Evolutionary conservation across 768 basidiomycete genomes (phyloP), one percentile per base, ranked within the genome.

Genomic region (Lyophyllum decastes): DNA sequence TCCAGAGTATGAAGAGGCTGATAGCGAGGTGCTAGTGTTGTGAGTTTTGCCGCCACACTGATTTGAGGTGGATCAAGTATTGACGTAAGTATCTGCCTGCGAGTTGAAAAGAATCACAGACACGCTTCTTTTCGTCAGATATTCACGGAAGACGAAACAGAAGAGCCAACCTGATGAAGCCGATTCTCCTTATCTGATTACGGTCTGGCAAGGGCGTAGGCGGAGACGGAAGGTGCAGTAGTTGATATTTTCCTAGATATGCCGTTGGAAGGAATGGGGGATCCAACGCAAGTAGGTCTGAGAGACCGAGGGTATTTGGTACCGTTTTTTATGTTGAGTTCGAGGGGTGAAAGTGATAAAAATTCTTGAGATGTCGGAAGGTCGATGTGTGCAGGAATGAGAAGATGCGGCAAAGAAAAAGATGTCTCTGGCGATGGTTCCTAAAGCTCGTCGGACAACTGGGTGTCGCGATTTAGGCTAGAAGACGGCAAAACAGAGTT

Each of bases 111-210:
- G 5, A 45, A 47, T 55, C 34, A 50, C 19, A 38, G 47, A 22
- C 30, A 10, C 8, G 22, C 49, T 30, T 53, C 12, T 16, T 19
- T 26, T 35, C 22, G 43, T 57, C 49, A 51, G 49, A 51, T 25
- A 47, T 27, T 34, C 52, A 24, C 27, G 19, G 40, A 9, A 14
- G 11, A 25, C n/a, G n/a, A 33, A 25, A 33, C 5, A 19, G 17
- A 46, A 21, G 6, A 12, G 34, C 55, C n/a, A 17, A 61, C 60
- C 52, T 61, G 60, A 54, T 14, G 25, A 34, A 16, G 1, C 8
- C 45, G 24, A 26, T 35, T 51, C 21, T 41, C 38, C 35, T 51
- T 35, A 21, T 51, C 34, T n/a, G 34, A 40, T 22, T 49, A 27
- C 25, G 25, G 21, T 14, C 30, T 24, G 41, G 52, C 16, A 19